Conservation (phyloP, 805 yeast species). For the Myxozyma udenii region DNA sequence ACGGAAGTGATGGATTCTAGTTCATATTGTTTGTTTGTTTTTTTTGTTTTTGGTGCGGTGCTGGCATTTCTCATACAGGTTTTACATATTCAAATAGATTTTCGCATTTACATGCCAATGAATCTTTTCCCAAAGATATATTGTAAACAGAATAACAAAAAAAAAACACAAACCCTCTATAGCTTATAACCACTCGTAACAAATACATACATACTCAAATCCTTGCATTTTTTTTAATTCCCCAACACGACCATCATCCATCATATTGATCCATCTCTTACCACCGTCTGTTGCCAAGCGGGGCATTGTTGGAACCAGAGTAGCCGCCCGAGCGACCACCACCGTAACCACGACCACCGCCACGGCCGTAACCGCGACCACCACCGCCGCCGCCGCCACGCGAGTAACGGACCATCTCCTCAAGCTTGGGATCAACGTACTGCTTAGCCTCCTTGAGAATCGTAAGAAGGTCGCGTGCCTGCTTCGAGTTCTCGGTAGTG, state of each 20-base stretch:
- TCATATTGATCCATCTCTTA: slow-evolving; percentile 17
- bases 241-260: too few relatives aligned
- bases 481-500: slow-evolving; percentile 79
- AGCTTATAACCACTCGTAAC: not conserved
- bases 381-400: slow-evolving; percentile 66
- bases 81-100: not conserved
- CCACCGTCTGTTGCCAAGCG: slow-evolving; percentile 41
- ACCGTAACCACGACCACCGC: slow-evolving; percentile 39
- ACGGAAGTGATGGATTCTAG: slow-evolving; percentile 62
- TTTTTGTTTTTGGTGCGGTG: not conserved
- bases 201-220: not conserved
- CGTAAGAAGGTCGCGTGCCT: slow-evolving; percentile 85
- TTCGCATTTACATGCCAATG: too few relatives aligned
- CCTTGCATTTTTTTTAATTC: too few relatives aligned
- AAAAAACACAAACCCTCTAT: not conserved
- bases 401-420: slow-evolving; percentile 70
- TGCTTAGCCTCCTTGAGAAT: slow-evolving; percentile 96
- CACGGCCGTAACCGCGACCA: slow-evolving; percentile 49
- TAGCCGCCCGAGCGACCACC: slow-evolving; percentile 38
- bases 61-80: not conserved
- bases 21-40: not conserved
- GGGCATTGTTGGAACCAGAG: slow-evolving; percentile 44
- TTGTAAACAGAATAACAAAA: not conserved
- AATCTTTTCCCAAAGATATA: not conserved
- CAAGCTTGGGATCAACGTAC: slow-evolving; percentile 74